Conservation (phyloP, 441 rosid genomes). For the Biscutella auriculata region DNA sequence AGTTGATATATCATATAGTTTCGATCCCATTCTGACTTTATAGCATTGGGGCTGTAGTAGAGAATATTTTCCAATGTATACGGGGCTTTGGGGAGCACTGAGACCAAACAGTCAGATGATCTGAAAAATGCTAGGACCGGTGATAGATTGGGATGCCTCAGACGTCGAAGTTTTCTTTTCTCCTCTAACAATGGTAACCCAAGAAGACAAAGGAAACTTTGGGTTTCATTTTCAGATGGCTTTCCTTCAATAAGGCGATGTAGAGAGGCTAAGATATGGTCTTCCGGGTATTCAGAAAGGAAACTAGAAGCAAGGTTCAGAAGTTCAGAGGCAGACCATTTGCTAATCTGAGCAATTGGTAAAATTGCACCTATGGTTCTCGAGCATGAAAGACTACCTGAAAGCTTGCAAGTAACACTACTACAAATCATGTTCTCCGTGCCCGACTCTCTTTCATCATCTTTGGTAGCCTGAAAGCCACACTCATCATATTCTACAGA, state of each 20-base stretch:
- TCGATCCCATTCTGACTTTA: conserved; percentile 67
- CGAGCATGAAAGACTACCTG: conserved; percentile 37
- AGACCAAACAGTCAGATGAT: conserved; percentile 33
- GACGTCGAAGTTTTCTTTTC: conserved; percentile 33
- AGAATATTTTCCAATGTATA: conserved; percentile 64
- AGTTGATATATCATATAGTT: conserved; percentile 69
- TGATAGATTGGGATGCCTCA: conserved; percentile 79
- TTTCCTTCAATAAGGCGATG: conserved; percentile 51
- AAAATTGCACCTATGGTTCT: conserved; percentile 45
- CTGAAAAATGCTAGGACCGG: conserved; percentile 62
- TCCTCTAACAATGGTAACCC: conserved; percentile 58
- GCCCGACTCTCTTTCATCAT: conserved; percentile 15
- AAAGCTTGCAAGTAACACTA: conserved; percentile 30
- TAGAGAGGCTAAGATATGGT: conserved; percentile 48
- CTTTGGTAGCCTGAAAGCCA: conserved; percentile 14
- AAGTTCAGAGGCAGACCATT: conserved; percentile 33
- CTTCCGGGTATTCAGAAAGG: conserved; percentile 53
- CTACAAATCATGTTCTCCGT: conserved; percentile 17
- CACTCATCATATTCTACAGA: conserved; percentile 15
- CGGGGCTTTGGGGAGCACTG: conserved; percentile 65
- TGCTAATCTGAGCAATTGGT: conserved; percentile 45
- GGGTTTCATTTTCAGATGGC: conserved; percentile 50
- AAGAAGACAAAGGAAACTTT: conserved; percentile 47
- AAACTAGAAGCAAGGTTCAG: conserved; percentile 44
- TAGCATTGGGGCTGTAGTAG: conserved; percentile 55